Percentiles rank a stretch among this genome's conserved stretches.
phyloP scores from a whole-genome alignment of 2,329 filamentous ascomycete species.

The Fusarium heterosporum region DNA sequence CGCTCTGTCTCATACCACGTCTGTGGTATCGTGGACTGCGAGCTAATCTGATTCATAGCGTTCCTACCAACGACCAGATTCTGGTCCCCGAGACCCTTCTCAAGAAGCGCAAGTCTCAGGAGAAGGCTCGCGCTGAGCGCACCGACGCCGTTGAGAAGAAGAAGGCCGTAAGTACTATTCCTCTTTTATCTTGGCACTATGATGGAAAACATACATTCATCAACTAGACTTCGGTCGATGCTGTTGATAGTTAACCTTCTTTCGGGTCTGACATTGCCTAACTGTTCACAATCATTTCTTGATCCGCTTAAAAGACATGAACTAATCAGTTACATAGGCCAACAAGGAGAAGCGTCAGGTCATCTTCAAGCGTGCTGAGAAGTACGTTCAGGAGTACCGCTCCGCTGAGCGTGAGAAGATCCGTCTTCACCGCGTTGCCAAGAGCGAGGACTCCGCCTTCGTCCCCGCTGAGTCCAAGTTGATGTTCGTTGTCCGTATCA shows the following conservation, averaged over 20 bases:
- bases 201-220: conserved; percentile 86
- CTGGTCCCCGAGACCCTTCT: conserved; percentile 99
- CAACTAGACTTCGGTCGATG: conserved; percentile 98
- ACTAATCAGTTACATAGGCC: conserved; percentile 71
- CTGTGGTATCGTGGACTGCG: conserved; percentile 72
- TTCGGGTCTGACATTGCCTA: conserved; percentile 88
- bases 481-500: conserved; percentile 98
- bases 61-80: conserved; percentile 94
- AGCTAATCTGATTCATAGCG: conserved; percentile 81
- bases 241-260: conserved; percentile 99
- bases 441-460: conserved; percentile 93
- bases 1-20: conserved; percentile 71
- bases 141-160: conserved; percentile 83
- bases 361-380: conserved; percentile 99
- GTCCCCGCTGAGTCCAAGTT: conserved; percentile 95
- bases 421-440: conserved; percentile 88
- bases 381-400: conserved; percentile 99
- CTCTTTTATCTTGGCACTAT: conserved; percentile 60
- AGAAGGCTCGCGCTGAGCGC: conserved; percentile 96
- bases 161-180: conserved; percentile 81
- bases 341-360: conserved; percentile 98
- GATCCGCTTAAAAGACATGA: conserved; percentile 28
- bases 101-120: conserved; percentile 99
- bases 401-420: conserved; percentile 98
- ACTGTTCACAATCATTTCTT: conserved; percentile 44